Percentiles rank a stretch among this genome's conserved stretches.
phyloP scores from a whole-genome alignment of 345 rosid genomes.

The Barbarea vulgaris region DNA sequence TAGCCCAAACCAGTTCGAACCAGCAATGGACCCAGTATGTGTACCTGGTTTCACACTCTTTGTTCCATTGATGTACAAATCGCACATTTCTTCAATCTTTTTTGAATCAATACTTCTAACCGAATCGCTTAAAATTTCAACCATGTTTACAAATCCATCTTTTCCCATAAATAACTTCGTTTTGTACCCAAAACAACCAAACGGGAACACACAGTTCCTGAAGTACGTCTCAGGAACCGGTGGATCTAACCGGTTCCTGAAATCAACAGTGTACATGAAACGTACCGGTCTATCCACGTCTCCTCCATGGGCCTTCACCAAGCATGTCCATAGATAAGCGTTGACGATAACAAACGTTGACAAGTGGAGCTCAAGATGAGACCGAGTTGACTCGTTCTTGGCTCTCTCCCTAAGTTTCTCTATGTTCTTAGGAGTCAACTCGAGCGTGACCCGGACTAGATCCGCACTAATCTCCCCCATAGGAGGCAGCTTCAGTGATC shows the following conservation, averaged over 20 bases:
- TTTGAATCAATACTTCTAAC: slow-evolving; percentile 1
- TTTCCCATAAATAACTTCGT: background rate
- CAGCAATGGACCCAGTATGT: slow-evolving; percentile 7
- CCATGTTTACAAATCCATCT: slow-evolving; percentile 17
- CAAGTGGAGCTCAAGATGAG: slow-evolving; percentile 27
- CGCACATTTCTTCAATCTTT: background rate
- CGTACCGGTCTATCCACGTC: background rate
- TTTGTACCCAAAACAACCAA: background rate
- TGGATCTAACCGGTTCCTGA: slow-evolving; percentile 34
- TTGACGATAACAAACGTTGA: slow-evolving; percentile 37
- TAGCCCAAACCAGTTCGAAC: slow-evolving; percentile 28
- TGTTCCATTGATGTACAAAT: background rate
- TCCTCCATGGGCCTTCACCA: slow-evolving; percentile 34
- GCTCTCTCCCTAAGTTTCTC: slow-evolving; percentile 28
- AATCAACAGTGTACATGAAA: slow-evolving; percentile 22
- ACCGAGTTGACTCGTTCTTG: slow-evolving; percentile 5
- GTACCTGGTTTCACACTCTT: slow-evolving; percentile 21
- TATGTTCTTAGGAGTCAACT: slow-evolving; percentile 31
- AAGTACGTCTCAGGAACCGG: slow-evolving; percentile 36
- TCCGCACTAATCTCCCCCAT: background rate
- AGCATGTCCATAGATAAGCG: slow-evolving; percentile 28
- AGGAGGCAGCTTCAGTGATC: slow-evolving; percentile 12
- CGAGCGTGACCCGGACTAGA: slow-evolving; percentile 29
- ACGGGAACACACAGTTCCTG: slow-evolving; percentile 36
- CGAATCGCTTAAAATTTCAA: slow-evolving; percentile 11